These are phyloP conservation scores for Apiotrichum brassicae DNA, from an alignment of 1,284 basidiomycete species.

Conservation along the genomic window DNA sequence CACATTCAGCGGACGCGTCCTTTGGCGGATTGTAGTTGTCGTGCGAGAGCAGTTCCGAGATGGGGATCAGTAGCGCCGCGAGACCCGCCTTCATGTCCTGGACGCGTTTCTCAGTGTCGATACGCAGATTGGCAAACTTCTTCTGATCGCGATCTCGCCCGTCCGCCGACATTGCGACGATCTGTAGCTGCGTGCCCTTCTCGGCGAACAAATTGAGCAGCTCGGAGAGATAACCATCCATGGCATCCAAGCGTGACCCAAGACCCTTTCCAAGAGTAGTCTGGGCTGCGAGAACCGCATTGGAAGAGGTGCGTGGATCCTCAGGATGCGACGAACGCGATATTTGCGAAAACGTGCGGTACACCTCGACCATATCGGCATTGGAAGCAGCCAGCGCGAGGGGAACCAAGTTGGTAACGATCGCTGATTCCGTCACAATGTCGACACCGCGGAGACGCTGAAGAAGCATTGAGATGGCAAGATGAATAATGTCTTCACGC, in stretches of 20 bases:
- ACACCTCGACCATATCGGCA: slow-evolving; percentile 74
- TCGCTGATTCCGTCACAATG: slow-evolving; percentile 78
- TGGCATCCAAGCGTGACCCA: slow-evolving; percentile 61
- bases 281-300: slow-evolving; percentile 82
- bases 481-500: slow-evolving; percentile 72
- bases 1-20: slow-evolving; percentile 58
- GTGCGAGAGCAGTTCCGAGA: slow-evolving; percentile 81
- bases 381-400: slow-evolving; percentile 73
- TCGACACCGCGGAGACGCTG: slow-evolving; percentile 81
- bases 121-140: slow-evolving; percentile 22
- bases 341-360: slow-evolving; percentile 76
- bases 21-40: slow-evolving; percentile 62
- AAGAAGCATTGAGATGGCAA: slow-evolving; percentile 85
- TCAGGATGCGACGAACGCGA: slow-evolving; percentile 76
- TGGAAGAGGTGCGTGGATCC: slow-evolving; percentile 75
- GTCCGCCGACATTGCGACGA: slow-evolving; percentile 51
- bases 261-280: slow-evolving; percentile 77
- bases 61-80: slow-evolving; percentile 77
- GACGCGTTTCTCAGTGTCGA: slow-evolving; percentile 29
- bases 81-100: slow-evolving; percentile 72
- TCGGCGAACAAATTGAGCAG: slow-evolving; percentile 80
- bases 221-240: slow-evolving; percentile 75
- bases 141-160: not conserved
- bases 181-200: slow-evolving; percentile 86
- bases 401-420: slow-evolving; percentile 85